Evolutionary conservation across 345 rosid genomes (phyloP), one percentile per base, ranked within the genome.

Genomic region (Luvunga scandens): DNA sequence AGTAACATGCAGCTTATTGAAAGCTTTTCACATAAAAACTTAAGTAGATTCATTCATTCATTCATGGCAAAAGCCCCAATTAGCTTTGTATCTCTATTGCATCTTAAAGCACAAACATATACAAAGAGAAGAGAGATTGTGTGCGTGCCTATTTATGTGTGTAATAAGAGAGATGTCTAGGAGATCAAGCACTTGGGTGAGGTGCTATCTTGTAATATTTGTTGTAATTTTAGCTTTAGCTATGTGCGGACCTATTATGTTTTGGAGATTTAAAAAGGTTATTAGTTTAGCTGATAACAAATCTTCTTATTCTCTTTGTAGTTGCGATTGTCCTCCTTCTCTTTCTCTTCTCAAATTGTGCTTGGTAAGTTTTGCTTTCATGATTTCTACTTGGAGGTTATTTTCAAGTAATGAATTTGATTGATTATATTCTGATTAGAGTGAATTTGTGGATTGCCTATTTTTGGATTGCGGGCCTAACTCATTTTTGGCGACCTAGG

Each of bases 311-410:
- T 88, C 95, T 80, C 94, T 93, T 82, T 95, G 98, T 83, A 68
- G 63, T 82, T 96, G 99, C 76, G 88, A 92, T 85, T 96, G 99
- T 71, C 97, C 98, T 67, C 94, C 97, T 88, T 97, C 99, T 81
- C 79, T 96, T 53, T 94, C 98, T 45, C 98, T 94, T 74, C 90
- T 94, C 81, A 87, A 87, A 91, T 96, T 83, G 94, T 94, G 75
- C 99, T 98, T 60, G 99, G 99, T 94, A 86, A 72, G 63, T 59
- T 36, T 45, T 81, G 30, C 57, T 68, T 67, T 42, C 31, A 12
- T 27, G 73, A 2, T 27, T 69, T 48, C 6, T 27, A 14, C 53
- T 31, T 57, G 36, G 77, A 63, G 33, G 34, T 71, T n/a, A 2
- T 62, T 10, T 25, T 62, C 18, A 31, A 66, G 42, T 48, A 55